Evolutionary conservation across 2,329 filamentous ascomycete species (phyloP), one percentile per base, ranked within the genome.

Genomic region (Alternaria arborescens): DNA sequence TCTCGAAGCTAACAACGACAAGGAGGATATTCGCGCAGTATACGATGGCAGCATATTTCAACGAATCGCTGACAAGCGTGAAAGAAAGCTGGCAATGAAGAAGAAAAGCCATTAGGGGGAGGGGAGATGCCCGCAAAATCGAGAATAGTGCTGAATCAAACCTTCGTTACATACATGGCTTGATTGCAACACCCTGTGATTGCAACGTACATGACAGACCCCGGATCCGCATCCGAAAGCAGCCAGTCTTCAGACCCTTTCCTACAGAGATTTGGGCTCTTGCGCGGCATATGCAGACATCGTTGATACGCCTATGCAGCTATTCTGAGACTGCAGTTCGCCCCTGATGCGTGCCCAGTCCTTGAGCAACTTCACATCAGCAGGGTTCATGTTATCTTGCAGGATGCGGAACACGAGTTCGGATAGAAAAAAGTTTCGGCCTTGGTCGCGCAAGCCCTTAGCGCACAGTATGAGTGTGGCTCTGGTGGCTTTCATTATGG

Each of bases 41-140:
- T 86, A 82, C 65, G 83, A 86, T 70, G 84, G 85, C 8, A 84
- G 83, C 69, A 78, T 85, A 42, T 86, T 84, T 63, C 82, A 83
- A 20, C 65, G 53, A 11, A 68, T 73, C 50, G 70, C 72, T 1
- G 71, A 58, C 26, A 62, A 47, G 43, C 59, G 58, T 4, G 58
- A 61, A 32, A 54, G 12, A 24, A 44, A 48, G 32, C 26, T 55
- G 16, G 44, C 14, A 16, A 30, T 47, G 32, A 36, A 38, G 32
- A 47, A 40, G 22, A 55, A 59, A 7, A 34, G 26, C 26, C 36
- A 38, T 20, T 58, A 8, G 28, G 20, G 20, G 14, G 12, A 24
- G 8, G 40, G 40, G 11, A 3, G 12, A 24, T 24, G 11, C 1
- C 3, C 1, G 38, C 10, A 5, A 6, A 3, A 22, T 11, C 3